Percentiles rank a stretch among this genome's conserved stretches.
Evolutionary conservation across 2,329 filamentous ascomycete species (phyloP).

Genomic region (Epichloe gansuensis): DNA sequence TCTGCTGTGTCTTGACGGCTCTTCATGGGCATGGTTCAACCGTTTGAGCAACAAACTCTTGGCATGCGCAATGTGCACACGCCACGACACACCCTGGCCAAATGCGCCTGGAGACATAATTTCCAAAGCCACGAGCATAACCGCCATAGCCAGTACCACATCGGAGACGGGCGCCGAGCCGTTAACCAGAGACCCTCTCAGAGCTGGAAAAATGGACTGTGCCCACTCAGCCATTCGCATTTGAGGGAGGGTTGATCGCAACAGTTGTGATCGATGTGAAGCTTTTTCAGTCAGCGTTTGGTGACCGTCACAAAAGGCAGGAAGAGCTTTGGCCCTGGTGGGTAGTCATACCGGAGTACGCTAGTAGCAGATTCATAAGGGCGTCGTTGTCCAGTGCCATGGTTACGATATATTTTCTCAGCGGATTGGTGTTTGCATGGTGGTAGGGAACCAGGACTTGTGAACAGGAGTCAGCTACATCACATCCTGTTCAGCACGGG

Average conservation of each 20-base stretch:
- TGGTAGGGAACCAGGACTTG: slow-evolving; percentile 37
- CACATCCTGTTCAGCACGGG: not conserved
- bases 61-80: slow-evolving; percentile 63
- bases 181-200: slow-evolving; percentile 54
- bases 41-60: slow-evolving; percentile 59
- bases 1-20: not conserved
- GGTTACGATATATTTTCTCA: slow-evolving; percentile 36
- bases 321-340: not conserved
- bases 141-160: slow-evolving; percentile 64
- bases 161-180: slow-evolving; percentile 54
- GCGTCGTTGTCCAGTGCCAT: slow-evolving; percentile 60
- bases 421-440: slow-evolving; percentile 39
- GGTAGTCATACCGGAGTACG: slow-evolving; percentile 48
- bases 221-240: slow-evolving; percentile 74
- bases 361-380: slow-evolving; percentile 63
- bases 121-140: slow-evolving; percentile 74
- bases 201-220: slow-evolving; percentile 61
- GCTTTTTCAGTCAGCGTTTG: slow-evolving; percentile 26
- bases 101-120: slow-evolving; percentile 76
- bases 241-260: slow-evolving; percentile 61
- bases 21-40: slow-evolving; percentile 16
- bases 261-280: slow-evolving; percentile 65
- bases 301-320: too few relatives aligned
- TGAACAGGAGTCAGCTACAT: slow-evolving; percentile 23
- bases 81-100: slow-evolving; percentile 70